A percentile compares a stretch with the other conserved stretches of the same genome.
phyloP scores from a whole-genome alignment of 441 rosid genomes.

The Populus hybrid region DNA sequence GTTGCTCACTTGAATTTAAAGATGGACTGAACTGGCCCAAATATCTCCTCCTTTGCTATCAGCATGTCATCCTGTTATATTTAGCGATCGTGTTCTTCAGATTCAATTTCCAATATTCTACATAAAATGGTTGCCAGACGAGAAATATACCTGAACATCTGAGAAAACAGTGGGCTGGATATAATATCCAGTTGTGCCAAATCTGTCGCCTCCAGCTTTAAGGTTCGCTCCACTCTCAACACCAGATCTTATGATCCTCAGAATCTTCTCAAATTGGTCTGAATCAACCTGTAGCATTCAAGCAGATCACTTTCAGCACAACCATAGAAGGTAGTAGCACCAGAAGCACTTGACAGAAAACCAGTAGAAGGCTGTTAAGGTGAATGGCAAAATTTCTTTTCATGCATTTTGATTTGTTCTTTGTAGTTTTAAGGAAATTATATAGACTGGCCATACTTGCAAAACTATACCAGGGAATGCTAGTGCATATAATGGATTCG shows the following conservation, averaged over 20 bases:
- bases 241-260: slow-evolving; percentile 64
- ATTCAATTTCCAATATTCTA: not conserved
- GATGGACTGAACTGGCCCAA: slow-evolving; percentile 91
- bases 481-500: not conserved
- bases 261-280: slow-evolving; percentile 71
- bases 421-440: not conserved
- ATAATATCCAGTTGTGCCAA: slow-evolving; percentile 72
- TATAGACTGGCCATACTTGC: not conserved
- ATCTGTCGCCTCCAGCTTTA: slow-evolving; percentile 74
- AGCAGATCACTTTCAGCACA: not conserved
- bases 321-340: not conserved
- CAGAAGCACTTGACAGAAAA: not conserved
- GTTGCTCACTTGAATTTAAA: slow-evolving; percentile 73
- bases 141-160: slow-evolving; percentile 54
- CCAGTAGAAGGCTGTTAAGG: not conserved
- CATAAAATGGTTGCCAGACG: not conserved
- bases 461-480: not conserved
- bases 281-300: slow-evolving; percentile 53
- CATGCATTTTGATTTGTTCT: not conserved
- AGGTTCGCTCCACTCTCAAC: slow-evolving; percentile 73
- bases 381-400: not conserved
- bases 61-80: slow-evolving; percentile 63
- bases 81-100: not conserved
- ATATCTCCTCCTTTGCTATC: slow-evolving; percentile 89
- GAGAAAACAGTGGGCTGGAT: slow-evolving; percentile 92